Base-by-base conservation (phyloP, 495 filamentous ascomycete genomes). In the Entonaema liquescens region DNA sequence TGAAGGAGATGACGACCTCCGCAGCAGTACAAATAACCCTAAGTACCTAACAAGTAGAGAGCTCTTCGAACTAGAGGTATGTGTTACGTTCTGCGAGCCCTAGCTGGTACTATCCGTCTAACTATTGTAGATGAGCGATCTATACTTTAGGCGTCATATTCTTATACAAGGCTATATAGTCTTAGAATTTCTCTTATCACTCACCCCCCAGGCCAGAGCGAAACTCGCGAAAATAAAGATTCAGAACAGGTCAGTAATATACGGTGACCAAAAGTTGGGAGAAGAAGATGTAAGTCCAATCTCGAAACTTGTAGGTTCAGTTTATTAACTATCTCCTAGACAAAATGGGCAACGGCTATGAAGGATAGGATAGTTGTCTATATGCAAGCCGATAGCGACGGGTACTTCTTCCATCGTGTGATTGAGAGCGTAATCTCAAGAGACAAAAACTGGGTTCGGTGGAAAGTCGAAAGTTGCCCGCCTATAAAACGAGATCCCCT, bases 361-460 rank as follows among this genome's bases (percentile, higher is more conserved):
- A 90, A 91, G 70, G 84, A 84, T 36, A 79, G 82, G 2, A 96
- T 99, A 62, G 89, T 89, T 56, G 85, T 84, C 21, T 97, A 97
- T 76, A 85, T 99, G 29, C 89, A 89, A 67, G 84, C 92, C 73
- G 91, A 90, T 8, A 77, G 80, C n/a, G 90, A 93, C 62, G 96
- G 96, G 13, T 91, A 90, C 61, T 95, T 96, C 78, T 99, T 98
- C 79, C 92, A 92, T 77, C 92, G 95, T 28, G 94, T 97, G 88
- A 92, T 99, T 36, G 95, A 98, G 74, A 97, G 94, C 4, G 93
- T 98, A 17, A 85, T 99, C 21, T 92, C 93, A 5, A 86, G 95
- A 63, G 95, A 99, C 79, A 97, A 97, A 79, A 97, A 97, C 72
- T 99, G 95, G 95, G 93, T 94, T 44, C 91, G 92, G 53, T 99